Conservation (phyloP, 2,329 filamentous ascomycete genomes). For the Macrophomina tecta region DNA sequence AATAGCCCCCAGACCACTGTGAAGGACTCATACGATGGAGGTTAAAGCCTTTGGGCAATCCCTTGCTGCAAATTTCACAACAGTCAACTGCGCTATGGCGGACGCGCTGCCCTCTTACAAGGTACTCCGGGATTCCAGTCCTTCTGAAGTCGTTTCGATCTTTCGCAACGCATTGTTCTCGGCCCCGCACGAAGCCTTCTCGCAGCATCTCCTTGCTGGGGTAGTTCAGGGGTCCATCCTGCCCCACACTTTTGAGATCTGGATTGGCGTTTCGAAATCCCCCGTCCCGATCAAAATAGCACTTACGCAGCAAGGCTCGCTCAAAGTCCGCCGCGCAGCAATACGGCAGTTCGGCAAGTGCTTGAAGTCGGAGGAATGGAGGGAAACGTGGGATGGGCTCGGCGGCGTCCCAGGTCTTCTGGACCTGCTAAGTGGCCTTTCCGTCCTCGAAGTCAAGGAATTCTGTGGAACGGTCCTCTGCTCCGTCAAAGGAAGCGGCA, state of each 20-base stretch:
- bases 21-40: too few species aligned
- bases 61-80: too few species aligned
- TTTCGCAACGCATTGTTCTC: neutral
- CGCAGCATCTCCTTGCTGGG: constrained; percentile 17
- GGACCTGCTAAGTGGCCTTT: constrained; percentile 21
- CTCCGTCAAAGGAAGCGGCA: neutral
- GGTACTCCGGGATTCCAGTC: neutral
- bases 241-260: constrained; percentile 34
- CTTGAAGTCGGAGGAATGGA: constrained; percentile 34
- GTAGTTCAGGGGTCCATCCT: constrained; percentile 33
- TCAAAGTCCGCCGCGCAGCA: constrained; percentile 33
- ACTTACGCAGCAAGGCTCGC: constrained; percentile 36
- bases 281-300: constrained; percentile 32
- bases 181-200: neutral
- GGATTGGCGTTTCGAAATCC: constrained; percentile 37
- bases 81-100: neutral
- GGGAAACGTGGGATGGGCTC: constrained; percentile 37
- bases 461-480: neutral
- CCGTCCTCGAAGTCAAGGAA: neutral
- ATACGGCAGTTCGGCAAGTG: constrained; percentile 35
- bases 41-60: too few species aligned
- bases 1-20: too few species aligned
- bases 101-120: neutral
- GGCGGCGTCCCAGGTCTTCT: constrained; percentile 38
- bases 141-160: neutral